Conservation (phyloP, 345 rosid species). For the sweet orange (Citrus sinensis) region DVS_A1.0 CM039164.1:11009501-11010000, state of each 20-base stretch:
- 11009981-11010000: not conserved
- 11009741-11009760: not conserved
- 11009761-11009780: not conserved
- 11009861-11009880: not conserved
- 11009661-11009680: not conserved
- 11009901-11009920: not conserved
- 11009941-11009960: too few relatives aligned
- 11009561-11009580: slow-evolving; percentile 50
- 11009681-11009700: not conserved
- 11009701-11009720: not conserved
- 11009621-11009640: slow-evolving; percentile 40
- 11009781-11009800: not conserved
- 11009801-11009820: not conserved
- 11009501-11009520: not conserved
- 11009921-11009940: not conserved
- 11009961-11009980: not conserved
- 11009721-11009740: not conserved
- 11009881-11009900: not conserved
- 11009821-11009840: not conserved
- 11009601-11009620: slow-evolving; percentile 24
- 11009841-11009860: not conserved
- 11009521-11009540: not conserved
- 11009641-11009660: not conserved
- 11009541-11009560: not conserved
- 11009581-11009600: slow-evolving; percentile 24